Evolutionary conservation across 2,329 filamentous ascomycete species (phyloP).

Genomic region (Parafenestella ontariensis): DNA sequence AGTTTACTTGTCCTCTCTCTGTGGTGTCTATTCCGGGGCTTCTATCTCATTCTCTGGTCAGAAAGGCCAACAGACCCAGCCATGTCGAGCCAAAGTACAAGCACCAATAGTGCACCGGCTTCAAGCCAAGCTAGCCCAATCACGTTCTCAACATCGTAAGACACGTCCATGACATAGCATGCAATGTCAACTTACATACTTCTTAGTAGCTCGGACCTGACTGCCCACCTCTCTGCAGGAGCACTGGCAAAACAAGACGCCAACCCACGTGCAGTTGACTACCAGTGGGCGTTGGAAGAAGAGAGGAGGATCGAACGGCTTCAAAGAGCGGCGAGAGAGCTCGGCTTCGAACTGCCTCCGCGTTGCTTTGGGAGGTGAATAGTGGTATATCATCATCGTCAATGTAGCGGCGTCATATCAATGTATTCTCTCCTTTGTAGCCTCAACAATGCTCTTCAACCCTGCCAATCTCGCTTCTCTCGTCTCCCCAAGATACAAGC

Average conservation of each 20-base stretch:
- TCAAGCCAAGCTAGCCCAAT: background rate
- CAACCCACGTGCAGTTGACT: background rate
- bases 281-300: conserved; percentile 8
- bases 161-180: background rate
- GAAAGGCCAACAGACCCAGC: background rate
- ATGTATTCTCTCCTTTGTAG: conserved; percentile 38
- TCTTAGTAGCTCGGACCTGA: background rate
- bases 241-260: conserved; percentile 10
- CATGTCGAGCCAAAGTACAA: background rate
- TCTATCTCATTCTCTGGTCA: too few relatives aligned
- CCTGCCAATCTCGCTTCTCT: conserved; percentile 57
- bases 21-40: too few relatives aligned
- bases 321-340: conserved; percentile 11
- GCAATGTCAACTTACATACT: background rate
- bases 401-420: conserved; percentile 8
- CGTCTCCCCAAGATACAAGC: conserved; percentile 61
- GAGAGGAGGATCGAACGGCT: conserved; percentile 2
- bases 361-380: conserved; percentile 8
- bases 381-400: background rate
- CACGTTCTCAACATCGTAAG: background rate
- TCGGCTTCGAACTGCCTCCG: conserved; percentile 14
- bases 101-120: background rate
- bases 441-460: conserved; percentile 53
- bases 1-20: too few relatives aligned
- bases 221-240: background rate